A percentile compares a stretch with the other conserved stretches of the same genome.
Evolutionary conservation across 768 basidiomycete genomes (phyloP).

Genomic region (Rhizopogon rudus): DNA sequence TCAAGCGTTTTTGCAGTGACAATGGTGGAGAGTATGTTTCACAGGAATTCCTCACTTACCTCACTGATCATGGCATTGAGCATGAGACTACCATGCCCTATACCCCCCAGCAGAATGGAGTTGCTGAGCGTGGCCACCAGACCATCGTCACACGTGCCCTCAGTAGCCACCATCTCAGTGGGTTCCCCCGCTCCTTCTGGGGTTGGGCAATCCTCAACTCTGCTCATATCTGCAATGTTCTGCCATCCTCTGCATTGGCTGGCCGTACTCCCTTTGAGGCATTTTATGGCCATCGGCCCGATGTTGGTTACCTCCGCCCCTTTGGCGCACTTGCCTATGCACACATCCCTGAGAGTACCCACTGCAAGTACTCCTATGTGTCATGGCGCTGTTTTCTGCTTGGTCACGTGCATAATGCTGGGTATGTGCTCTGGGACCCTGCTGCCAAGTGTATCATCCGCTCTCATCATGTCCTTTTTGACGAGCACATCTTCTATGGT

Average conservation of each 20-base stretch:
- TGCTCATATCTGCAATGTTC: slow-evolving; percentile 1
- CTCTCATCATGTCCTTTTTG: not conserved
- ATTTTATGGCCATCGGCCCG: slow-evolving; percentile 18
- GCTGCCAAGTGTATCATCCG: not conserved
- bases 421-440: not conserved
- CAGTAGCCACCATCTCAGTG: slow-evolving; percentile 17
- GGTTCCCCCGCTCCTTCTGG: slow-evolving; percentile 19
- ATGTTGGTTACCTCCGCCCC: slow-evolving; percentile 13
- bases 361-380: not conserved
- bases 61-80: not conserved
- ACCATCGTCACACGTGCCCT: slow-evolving; percentile 18
- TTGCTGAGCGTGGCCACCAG: slow-evolving; percentile 24
- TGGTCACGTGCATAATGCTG: not conserved
- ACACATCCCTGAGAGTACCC: not conserved
- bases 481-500: not conserved
- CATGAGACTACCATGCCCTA: slow-evolving; percentile 7
- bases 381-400: not conserved
- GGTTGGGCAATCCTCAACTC: slow-evolving; percentile 6
- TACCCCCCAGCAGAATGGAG: slow-evolving; percentile 24
- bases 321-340: slow-evolving; percentile 12
- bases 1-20: slow-evolving; percentile 3
- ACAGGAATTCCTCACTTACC: not conserved
- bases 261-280: slow-evolving; percentile 19
- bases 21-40: slow-evolving; percentile 11
- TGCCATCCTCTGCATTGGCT: slow-evolving; percentile 2